Percentiles rank a stretch among this genome's conserved stretches.
Conservation (phyloP, 345 rosid species). For the Sonneratia alba region DNA sequence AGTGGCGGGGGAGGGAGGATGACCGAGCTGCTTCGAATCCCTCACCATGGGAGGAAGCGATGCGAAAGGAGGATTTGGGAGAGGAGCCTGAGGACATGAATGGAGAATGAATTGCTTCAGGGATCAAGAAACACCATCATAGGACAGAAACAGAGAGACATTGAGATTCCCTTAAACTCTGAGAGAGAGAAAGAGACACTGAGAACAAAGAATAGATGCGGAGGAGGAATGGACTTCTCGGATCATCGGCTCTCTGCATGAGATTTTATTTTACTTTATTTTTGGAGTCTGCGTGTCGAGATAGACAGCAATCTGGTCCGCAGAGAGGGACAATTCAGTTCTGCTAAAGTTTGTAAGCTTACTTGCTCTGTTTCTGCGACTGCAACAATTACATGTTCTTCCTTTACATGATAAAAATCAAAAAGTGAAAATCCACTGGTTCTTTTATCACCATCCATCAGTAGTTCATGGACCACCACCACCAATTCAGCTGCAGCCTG, state of each 20-base stretch:
- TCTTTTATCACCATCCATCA: too few species aligned
- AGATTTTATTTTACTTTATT: background rate
- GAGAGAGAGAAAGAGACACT: background rate
- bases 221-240: background rate
- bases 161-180: background rate
- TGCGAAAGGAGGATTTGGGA: background rate
- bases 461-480: too few species aligned
- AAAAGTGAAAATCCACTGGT: too few species aligned
- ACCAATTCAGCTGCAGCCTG: too few species aligned
- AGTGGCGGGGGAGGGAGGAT: conserved; percentile 20
- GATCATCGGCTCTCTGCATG: background rate
- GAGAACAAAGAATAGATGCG: background rate
- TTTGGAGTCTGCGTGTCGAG: background rate
- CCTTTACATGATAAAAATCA: background rate
- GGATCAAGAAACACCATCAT: background rate
- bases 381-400: background rate
- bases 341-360: too few species aligned
- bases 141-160: background rate
- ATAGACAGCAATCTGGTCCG: background rate
- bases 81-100: background rate
- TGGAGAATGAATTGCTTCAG: background rate
- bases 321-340: background rate
- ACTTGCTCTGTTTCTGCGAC: background rate
- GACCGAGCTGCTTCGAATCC: conserved; percentile 9
- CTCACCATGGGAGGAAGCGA: conserved; percentile 12